Evolutionary conservation across 768 basidiomycete genomes (phyloP).

Genomic region (Termitomyces sp.): DNA sequence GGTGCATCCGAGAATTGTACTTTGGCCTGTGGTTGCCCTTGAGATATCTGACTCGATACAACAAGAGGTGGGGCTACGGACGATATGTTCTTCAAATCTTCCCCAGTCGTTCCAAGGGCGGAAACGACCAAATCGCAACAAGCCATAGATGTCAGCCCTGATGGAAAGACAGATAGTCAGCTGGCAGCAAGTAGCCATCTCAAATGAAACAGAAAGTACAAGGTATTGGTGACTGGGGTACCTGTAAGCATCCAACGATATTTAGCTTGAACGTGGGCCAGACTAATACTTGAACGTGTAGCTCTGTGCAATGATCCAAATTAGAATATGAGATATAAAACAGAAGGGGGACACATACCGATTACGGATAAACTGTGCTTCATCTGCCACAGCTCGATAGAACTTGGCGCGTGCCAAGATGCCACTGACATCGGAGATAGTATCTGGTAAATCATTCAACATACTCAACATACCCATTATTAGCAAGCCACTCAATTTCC

Average conservation of each 20-base stretch:
- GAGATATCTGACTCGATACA: background rate
- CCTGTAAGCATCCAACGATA: slow-evolving; percentile 80
- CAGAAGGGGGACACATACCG: slow-evolving; percentile 26
- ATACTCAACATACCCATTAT: slow-evolving; percentile 38
- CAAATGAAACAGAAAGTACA: slow-evolving; percentile 29
- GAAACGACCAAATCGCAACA: slow-evolving; percentile 64
- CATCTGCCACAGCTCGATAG: slow-evolving; percentile 70
- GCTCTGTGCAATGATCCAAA: slow-evolving; percentile 23
- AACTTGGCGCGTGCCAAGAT: slow-evolving; percentile 55
- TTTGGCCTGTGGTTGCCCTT: slow-evolving; percentile 30
- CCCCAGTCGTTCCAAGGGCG: slow-evolving; percentile 71
- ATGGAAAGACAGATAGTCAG: background rate
- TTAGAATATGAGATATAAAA: background rate
- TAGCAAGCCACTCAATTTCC: slow-evolving; percentile 39
- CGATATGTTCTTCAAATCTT: slow-evolving; percentile 54
- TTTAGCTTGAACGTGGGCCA: slow-evolving; percentile 54
- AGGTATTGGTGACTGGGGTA: slow-evolving; percentile 67
- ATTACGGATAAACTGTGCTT: slow-evolving; percentile 74
- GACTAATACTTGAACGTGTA: slow-evolving; percentile 52
- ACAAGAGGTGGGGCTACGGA: slow-evolving; percentile 18
- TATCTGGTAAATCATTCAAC: background rate
- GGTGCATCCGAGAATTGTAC: slow-evolving; percentile 52
- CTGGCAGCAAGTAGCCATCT: background rate
- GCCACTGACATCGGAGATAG: slow-evolving; percentile 32
- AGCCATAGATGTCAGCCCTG: slow-evolving; percentile 66